Evolutionary conservation across 441 rosid species (phyloP).

Genomic region (Arabidopsis lyrata): DNA sequence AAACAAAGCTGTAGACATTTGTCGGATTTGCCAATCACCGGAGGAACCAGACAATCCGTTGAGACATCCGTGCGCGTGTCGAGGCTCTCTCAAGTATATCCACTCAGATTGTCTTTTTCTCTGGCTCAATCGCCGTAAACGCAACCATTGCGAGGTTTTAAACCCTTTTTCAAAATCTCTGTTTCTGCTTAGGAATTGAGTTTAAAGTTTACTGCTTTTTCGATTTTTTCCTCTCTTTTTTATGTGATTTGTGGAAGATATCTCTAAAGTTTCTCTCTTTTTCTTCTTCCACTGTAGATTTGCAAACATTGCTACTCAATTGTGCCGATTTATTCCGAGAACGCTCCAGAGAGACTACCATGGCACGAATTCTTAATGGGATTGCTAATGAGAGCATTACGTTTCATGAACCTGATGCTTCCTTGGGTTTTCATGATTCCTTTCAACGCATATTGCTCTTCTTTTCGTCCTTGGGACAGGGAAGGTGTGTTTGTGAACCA

Average conservation of each 20-base stretch:
- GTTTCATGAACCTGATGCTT: constrained; percentile 10
- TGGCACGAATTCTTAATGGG: constrained; percentile 23
- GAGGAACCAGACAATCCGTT: constrained; percentile 38
- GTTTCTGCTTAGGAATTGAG: background rate
- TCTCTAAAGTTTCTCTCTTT: background rate
- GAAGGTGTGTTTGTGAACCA: background rate
- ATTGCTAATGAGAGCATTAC: constrained; percentile 17
- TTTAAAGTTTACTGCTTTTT: constrained; percentile 10
- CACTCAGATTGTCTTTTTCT: constrained; percentile 32
- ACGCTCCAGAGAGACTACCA: constrained; percentile 43
- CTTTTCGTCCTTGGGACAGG: constrained; percentile 15
- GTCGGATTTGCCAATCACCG: constrained; percentile 37
- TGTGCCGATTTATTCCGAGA: constrained; percentile 38
- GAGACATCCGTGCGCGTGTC: constrained; percentile 38
- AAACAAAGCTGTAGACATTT: constrained; percentile 28
- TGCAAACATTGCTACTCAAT: constrained; percentile 37
- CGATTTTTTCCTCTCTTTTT: background rate
- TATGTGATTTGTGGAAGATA: background rate
- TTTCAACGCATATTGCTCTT: constrained; percentile 30
- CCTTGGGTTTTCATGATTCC: constrained; percentile 35
- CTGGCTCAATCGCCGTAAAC: constrained; percentile 34
- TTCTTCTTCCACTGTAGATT: constrained; percentile 14
- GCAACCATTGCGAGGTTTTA: constrained; percentile 37
- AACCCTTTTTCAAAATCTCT: background rate
- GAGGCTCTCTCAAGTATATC: constrained; percentile 38